Percentiles rank a stretch among this genome's conserved stretches.
Conservation (phyloP, 192 early-diverging fungal genomes). For the Podila epicladia region DNA sequence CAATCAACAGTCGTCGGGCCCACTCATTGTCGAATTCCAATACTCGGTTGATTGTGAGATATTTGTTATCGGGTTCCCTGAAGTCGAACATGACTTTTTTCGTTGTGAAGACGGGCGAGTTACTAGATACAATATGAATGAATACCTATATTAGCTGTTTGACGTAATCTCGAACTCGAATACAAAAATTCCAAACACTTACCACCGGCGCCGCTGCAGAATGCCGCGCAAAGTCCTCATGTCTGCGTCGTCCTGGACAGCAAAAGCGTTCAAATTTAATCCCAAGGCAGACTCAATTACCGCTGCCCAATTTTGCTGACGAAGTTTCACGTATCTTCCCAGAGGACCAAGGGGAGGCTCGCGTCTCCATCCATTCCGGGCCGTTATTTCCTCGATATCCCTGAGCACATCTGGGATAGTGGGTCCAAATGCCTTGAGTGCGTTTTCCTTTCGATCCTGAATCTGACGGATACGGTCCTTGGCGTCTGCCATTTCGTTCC, state of each 20-base stretch:
- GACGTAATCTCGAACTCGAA: neutral
- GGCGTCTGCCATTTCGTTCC: conserved; percentile 18
- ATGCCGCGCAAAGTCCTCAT: conserved; percentile 61
- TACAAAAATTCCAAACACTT: conserved; percentile 2
- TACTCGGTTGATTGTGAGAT: conserved; percentile 69
- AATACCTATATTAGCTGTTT: neutral
- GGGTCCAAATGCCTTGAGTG: conserved; percentile 78
- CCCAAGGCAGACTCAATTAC: conserved; percentile 74
- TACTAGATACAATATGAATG: conserved; percentile 9
- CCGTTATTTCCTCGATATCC: conserved; percentile 53
- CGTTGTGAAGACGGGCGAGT: conserved; percentile 68
- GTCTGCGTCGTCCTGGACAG: conserved; percentile 76
- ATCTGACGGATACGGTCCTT: conserved; percentile 57
- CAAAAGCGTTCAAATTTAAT: conserved; percentile 69
- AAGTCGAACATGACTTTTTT: conserved; percentile 76
- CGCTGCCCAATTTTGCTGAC: conserved; percentile 62
- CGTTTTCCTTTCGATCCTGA: conserved; percentile 67
- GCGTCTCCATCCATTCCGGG: conserved; percentile 54
- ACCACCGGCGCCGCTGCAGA: conserved; percentile 60
- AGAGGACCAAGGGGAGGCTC: conserved; percentile 75
- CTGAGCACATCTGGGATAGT: conserved; percentile 68
- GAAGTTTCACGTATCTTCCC: conserved; percentile 70
- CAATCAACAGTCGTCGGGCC: conserved; percentile 81
- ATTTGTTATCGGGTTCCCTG: conserved; percentile 67
- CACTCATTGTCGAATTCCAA: conserved; percentile 70